A percentile compares a stretch with the other conserved stretches of the same genome.
These are phyloP conservation scores for Cercospora zeae-maydis DNA, from an alignment of 2,329 filamentous ascomycete genomes.

Conservation along the genomic window DNA sequence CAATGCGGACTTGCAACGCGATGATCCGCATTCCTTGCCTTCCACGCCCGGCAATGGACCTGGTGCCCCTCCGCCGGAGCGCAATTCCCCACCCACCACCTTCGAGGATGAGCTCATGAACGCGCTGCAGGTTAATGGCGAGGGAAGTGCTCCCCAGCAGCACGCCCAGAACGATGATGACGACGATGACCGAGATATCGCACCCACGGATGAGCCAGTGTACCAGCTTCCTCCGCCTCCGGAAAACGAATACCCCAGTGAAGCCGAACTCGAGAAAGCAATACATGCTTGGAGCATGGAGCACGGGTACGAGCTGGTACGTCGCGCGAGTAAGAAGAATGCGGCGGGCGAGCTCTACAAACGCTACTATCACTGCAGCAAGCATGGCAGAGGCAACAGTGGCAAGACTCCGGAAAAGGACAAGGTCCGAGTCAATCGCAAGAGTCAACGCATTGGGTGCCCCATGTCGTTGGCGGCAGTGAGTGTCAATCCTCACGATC, in stretches of 20 bases:
- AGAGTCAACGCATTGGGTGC: constrained; percentile 33
- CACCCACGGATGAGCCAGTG: constrained; percentile 27
- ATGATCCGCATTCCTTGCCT: constrained; percentile 15
- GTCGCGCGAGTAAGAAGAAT: constrained; percentile 36
- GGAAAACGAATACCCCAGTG: constrained; percentile 29
- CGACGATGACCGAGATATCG: constrained; percentile 26
- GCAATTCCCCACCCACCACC: constrained; percentile 21
- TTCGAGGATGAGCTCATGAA: constrained; percentile 29
- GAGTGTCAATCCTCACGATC: constrained; percentile 31
- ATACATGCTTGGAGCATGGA: constrained; percentile 35
- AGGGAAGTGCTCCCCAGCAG: not conserved
- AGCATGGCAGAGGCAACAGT: constrained; percentile 32
- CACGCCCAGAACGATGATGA: constrained; percentile 24
- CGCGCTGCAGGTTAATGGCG: constrained; percentile 22
- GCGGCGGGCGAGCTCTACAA: constrained; percentile 35
- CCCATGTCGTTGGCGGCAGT: constrained; percentile 36
- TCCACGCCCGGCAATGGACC: constrained; percentile 26
- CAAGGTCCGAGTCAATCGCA: constrained; percentile 29
- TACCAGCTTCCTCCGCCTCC: constrained; percentile 35
- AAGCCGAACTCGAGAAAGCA: constrained; percentile 31
- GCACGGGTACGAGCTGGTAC: constrained; percentile 36
- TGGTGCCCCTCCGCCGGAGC: constrained; percentile 29
- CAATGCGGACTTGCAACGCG: constrained; percentile 1
- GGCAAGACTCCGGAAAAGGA: constrained; percentile 27
- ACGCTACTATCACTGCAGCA: constrained; percentile 36